Evolutionary conservation across 192 early-diverging fungal genomes (phyloP), one percentile per base, ranked within the genome.

Genomic region (Podila epicladia): DNA sequence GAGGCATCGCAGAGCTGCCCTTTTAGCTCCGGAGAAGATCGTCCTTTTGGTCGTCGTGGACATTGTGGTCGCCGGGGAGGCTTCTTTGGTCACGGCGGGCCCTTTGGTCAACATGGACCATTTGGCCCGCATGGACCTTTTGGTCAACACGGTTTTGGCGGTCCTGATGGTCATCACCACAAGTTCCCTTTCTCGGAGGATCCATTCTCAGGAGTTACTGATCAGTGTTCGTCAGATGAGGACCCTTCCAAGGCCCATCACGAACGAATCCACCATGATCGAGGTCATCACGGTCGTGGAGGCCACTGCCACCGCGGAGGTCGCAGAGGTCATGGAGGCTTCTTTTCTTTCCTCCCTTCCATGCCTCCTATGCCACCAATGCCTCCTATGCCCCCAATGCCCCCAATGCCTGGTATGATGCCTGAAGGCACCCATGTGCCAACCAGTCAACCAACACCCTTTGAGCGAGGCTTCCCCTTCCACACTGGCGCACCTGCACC

Each of bases 361-460:
- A 65, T 59, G 77, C 70, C 69, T n/a, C 50, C 33, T 0, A 71
- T 78, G 75, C 69, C 68, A n/a, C 58, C 58, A 1, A 70, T 76
- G 67, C 58, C 75, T 11, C 59, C 38, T 0, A 67, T 67, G 64
- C 69, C 75, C 0, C 62, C 62, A 1, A 55, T 28, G 35, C 50
- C 66, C 28, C 38, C 38, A 41, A 58, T 59, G 31, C 53, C 58
- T 41, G 37, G 45, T 9, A 31, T 55, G 53, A 55, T 24, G 24
- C 24, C 53, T 9, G 53, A 55, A 0, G 53, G 53, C 20, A 24
- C n/a, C 29, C 59, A 61, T 31, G 31, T 61, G 59, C 59, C 59
- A 3, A 19, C 15, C 11, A 32, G 59, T 7, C 15, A 28, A 17
- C 59, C 59, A 19, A 17, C 31, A 1, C 31, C 59, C 6, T 61